Conservation (phyloP, 148 eudicot genomes). For the Fagopyrum esculentum region DNA sequence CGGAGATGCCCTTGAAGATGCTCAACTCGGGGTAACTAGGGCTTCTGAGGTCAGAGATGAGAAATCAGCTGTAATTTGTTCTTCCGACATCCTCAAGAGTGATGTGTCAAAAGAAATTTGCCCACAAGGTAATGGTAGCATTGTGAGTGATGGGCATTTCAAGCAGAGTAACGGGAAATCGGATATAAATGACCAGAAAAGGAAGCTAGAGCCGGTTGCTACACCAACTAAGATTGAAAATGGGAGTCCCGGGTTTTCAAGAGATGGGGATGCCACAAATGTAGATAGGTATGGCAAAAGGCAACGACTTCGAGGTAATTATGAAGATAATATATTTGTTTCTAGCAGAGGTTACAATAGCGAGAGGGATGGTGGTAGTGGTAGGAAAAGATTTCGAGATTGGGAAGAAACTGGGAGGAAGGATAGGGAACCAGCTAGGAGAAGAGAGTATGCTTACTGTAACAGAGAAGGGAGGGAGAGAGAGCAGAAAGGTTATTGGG, state of each 20-base stretch:
- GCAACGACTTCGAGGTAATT: slow-evolving; percentile 23
- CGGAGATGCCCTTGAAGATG: slow-evolving; percentile 7
- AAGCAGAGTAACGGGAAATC: slow-evolving; percentile 11
- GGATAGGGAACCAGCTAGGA: slow-evolving; percentile 34
- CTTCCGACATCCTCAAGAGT: neutral
- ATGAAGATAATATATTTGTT: slow-evolving; percentile 32
- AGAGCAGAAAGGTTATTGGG: slow-evolving; percentile 86
- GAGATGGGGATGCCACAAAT: slow-evolving; percentile 17
- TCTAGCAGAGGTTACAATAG: slow-evolving; percentile 23
- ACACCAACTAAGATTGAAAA: slow-evolving; percentile 10
- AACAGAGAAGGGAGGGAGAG: slow-evolving; percentile 59
- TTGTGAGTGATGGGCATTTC: neutral
- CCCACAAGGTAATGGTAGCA: neutral
- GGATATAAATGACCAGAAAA: slow-evolving; percentile 15
- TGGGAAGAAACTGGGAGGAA: slow-evolving; percentile 47
- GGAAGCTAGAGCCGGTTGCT: slow-evolving; percentile 15
- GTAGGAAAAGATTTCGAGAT: slow-evolving; percentile 44
- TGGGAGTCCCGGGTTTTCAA: slow-evolving; percentile 8
- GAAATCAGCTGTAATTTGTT: neutral
- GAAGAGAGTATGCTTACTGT: slow-evolving; percentile 40
- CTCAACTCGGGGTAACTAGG: slow-evolving; percentile 8
- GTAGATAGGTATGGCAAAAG: slow-evolving; percentile 39
- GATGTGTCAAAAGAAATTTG: neutral
- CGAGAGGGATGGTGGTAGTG: slow-evolving; percentile 20
- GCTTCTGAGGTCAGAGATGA: slow-evolving; percentile 17